These are phyloP conservation scores for Ascochyta koolunga DNA, from an alignment of 2,329 filamentous ascomycete genomes.

Conservation along the genomic window DNA sequence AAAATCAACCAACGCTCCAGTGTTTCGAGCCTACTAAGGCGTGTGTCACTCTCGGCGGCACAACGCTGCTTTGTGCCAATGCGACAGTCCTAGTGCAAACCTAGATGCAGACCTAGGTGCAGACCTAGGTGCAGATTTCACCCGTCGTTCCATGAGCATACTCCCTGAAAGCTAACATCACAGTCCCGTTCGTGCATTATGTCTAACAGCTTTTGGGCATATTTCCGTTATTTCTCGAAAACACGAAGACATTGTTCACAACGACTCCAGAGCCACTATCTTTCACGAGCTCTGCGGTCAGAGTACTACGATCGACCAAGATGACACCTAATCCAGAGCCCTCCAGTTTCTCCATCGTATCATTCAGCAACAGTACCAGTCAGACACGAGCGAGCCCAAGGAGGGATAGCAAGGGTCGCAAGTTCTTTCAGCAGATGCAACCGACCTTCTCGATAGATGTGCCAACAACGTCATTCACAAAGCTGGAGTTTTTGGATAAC, in stretches of 20 bases:
- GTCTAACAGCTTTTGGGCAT: not conserved
- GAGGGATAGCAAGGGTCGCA: conserved; percentile 19
- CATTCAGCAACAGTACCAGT: not conserved
- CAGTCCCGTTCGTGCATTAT: not conserved
- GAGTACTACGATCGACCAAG: conserved; percentile 3
- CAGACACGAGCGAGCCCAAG: not conserved
- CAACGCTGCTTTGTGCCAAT: not conserved
- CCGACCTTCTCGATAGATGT: conserved; percentile 30
- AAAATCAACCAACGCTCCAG: not conserved
- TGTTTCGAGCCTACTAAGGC: conserved; percentile 2
- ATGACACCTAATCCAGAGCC: conserved; percentile 6
- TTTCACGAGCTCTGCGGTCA: not conserved
- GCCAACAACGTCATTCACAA: conserved; percentile 11
- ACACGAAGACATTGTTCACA: not conserved
- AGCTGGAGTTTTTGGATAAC: conserved; percentile 32
- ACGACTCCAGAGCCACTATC: not conserved
- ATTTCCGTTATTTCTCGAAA: not conserved
- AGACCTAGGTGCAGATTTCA: not conserved
- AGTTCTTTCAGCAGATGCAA: conserved; percentile 30
- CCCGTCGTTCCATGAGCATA: not conserved
- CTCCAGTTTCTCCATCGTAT: conserved; percentile 2
- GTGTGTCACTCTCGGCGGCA: not conserved
- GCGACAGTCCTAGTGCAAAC: not conserved
- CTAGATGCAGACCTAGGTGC: not conserved
- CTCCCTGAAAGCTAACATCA: not conserved